A percentile compares a stretch with the other conserved stretches of the same genome.
Evolutionary conservation across 2,329 filamentous ascomycete species (phyloP).

Genomic region (Pseudogymnoascus sp.): DNA sequence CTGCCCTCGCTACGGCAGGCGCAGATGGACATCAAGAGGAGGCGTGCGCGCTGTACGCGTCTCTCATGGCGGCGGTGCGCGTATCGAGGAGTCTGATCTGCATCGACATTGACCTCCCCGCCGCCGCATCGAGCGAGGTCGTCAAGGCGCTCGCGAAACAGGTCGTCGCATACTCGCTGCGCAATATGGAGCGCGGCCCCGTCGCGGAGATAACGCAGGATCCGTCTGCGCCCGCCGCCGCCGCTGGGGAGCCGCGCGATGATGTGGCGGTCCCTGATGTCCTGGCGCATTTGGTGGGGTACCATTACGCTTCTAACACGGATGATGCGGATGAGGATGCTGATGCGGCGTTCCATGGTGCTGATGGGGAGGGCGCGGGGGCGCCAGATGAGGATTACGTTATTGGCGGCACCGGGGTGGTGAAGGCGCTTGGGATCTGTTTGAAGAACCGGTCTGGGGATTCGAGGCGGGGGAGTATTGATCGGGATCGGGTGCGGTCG

Average conservation of each 20-base stretch:
- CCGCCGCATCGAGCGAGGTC: conserved; percentile 73
- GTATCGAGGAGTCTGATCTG: conserved; percentile 79
- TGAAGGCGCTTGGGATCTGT: conserved; percentile 87
- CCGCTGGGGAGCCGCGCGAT: conserved; percentile 38
- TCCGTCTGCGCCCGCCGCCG: conserved; percentile 58
- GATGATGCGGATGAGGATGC: conserved; percentile 34
- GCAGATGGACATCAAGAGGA: conserved; percentile 82
- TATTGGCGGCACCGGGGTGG: conserved; percentile 88
- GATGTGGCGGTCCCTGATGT: conserved; percentile 69
- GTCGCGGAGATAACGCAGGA: conserved; percentile 54
- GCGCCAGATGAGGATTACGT: conserved; percentile 91
- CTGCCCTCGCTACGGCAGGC: conserved; percentile 63
- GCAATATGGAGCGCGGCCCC: conserved; percentile 77
- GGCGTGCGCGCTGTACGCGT: conserved; percentile 87
- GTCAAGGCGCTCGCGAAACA: conserved; percentile 89
- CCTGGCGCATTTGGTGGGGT: conserved; percentile 77
- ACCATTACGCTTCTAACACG: conserved; percentile 26
- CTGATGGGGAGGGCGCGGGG: conserved; percentile 54
- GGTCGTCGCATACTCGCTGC: conserved; percentile 87
- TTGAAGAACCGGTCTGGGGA: conserved; percentile 71
- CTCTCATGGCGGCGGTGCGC: conserved; percentile 77
- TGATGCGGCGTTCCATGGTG: conserved; percentile 39
- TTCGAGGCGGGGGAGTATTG: conserved; percentile 37
- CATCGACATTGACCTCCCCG: conserved; percentile 85
- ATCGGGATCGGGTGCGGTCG: conserved; percentile 24